Evolutionary conservation across 805 yeast species (phyloP), one percentile per base, ranked within the genome.

Genomic region (Yamadazyma phyllophila): DNA sequence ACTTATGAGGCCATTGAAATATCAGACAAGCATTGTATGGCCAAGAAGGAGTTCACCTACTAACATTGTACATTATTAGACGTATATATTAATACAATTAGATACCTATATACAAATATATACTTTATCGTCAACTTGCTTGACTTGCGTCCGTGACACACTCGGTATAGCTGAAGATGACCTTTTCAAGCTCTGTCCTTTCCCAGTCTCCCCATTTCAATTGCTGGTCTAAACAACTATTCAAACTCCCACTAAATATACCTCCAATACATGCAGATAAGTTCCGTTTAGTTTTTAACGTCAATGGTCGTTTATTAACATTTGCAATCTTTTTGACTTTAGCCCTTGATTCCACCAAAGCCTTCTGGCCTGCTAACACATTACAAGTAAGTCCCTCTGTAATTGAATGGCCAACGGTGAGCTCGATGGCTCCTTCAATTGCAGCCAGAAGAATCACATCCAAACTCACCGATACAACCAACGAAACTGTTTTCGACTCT

Each of bases 1-100:
- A 85, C 88, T 2, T 94, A 94, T 60, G 96, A 91, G 64, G 97
- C 97, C 5, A 78, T 89, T 36, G 90, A 85, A 59, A 81, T 94
- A n/a, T 80, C 80, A 37, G 99, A 94, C 67, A 85, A 87, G 7
- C 85, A 70, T 64, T 94, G 99, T 73, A 46, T 39, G 12, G 68
- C 68, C 6, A 52, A 46, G 32, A 57, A 50, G 40, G 49, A 51
- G 13, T 35, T 44, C 14, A 13, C 26, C 30, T 45, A 33, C 34
- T 16, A 41, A 16, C 24, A 20, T 20, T 40, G 30, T 26, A 38
- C 12, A 40, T 26, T 39, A 33, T 39, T 40, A 32, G 29, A 32
- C 12, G 11, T 10, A 32, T 26, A 20, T 36, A 20, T 13, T 12
- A 41, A 17, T 20, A 20, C 24, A 20, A 20, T 4, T 20, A 20